Percentiles rank a stretch among this genome's conserved stretches.
Conservation (phyloP, 1,284 basidiomycete species). For the Ustilago curta region DNA sequence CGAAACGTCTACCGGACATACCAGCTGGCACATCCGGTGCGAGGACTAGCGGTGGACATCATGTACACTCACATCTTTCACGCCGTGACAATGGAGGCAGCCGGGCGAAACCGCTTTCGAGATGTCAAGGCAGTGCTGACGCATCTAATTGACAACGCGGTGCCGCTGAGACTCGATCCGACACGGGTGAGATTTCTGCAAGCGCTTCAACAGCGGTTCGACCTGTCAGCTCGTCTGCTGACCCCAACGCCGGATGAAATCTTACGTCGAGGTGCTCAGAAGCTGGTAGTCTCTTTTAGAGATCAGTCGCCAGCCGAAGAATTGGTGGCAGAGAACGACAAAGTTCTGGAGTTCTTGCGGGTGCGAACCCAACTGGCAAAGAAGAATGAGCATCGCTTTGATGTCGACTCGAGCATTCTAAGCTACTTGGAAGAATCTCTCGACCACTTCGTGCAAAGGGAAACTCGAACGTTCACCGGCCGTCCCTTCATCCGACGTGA, state of each 20-base stretch:
- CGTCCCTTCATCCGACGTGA: constrained; percentile 4
- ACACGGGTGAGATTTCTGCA: constrained; percentile 1
- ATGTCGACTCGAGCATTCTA: constrained; percentile 1
- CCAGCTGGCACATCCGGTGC: constrained; percentile 10
- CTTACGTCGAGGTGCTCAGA: neutral
- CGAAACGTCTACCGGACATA: constrained; percentile 1
- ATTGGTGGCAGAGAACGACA: neutral
- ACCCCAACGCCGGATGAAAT: constrained; percentile 10
- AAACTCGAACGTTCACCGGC: neutral
- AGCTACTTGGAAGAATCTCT: constrained; percentile 15
- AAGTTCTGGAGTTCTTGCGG: neutral
- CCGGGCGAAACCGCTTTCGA: constrained; percentile 5
- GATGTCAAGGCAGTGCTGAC: constrained; percentile 1
- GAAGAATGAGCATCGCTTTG: neutral
- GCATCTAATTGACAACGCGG: neutral
- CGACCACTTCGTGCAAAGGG: constrained; percentile 11
- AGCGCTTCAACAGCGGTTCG: constrained; percentile 11
- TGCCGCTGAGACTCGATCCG: constrained; percentile 10
- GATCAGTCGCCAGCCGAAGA: neutral
- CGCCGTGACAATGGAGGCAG: neutral
- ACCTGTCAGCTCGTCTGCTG: neutral
- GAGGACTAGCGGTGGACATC: neutral
- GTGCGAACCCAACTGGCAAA: neutral
- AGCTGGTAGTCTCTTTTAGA: neutral
- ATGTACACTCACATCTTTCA: neutral